Evolutionary conservation across 225 moss, liverwort and hornwort genomes (phyloP), one percentile per base, ranked within the genome.

Genomic region (Neckera pumila): DNA sequence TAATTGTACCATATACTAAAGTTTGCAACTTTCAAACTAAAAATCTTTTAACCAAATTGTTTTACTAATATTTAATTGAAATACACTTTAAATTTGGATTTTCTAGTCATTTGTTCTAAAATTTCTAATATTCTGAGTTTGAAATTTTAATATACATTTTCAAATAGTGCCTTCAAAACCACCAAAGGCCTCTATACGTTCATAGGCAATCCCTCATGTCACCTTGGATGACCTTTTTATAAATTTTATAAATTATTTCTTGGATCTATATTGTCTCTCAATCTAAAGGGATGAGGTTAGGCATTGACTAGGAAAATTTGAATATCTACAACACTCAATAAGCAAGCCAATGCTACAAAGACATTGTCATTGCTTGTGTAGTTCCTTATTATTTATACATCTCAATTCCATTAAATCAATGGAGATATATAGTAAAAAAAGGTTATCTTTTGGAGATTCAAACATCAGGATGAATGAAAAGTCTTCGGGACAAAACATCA

Each of bases 141-240:
- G 23, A 54, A 76, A 36, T 15, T 53, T 33, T 36, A 34, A 53
- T 34, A 23, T 76, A 0, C 36, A 14, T 14, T 51, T 49, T 20
- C 20, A 49, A 34, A 53, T 14, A 34, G 1, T 22, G 14, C 51
- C 77, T 36, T 54, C 9, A 77, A 77, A 56, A 9, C 56, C 15
- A 36, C 10, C 8, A 3, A 23, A n/a, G 10, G 9, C 0, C 15
- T n/a, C 4, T 22, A 54, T 23, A 15, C 3, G 8, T 14, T 36
- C 14, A 53, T 36, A 9, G 2, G 15, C 25, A 77, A 15, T 43
- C 36, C 14, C 0, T 56, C 10, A 15, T 56, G 25, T n/a, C 16
- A n/a, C 2, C 2, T 0, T 15, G 0, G 3, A 56, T 77, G 25
- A 1, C 2, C 6, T 25, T 77, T 25, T 54, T 8, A 2, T 14